A percentile compares a stretch with the other conserved stretches of the same genome.
Evolutionary conservation across 768 basidiomycete genomes (phyloP).

Genomic region (Baorangia bicolor): DNA sequence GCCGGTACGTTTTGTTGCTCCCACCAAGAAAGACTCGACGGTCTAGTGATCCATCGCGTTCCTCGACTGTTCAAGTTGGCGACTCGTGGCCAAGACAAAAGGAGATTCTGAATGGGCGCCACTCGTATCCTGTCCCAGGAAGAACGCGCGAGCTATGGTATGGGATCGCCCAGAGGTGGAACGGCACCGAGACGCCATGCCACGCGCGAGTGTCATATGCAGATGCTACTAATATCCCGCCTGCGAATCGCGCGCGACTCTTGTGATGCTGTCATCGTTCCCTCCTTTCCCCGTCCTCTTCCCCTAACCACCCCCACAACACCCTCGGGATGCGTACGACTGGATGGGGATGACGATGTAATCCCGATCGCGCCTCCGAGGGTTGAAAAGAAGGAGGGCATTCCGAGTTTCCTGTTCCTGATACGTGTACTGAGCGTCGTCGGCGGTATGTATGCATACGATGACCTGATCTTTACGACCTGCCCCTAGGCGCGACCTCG

Average conservation of each 20-base stretch:
- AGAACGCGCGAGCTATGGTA: too few relatives aligned
- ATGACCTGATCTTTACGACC: too few relatives aligned
- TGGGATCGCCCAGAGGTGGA: background rate
- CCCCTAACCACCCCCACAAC: background rate
- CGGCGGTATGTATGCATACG: slow-evolving; percentile 7
- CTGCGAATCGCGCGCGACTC: slow-evolving; percentile 15
- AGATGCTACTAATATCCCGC: background rate
- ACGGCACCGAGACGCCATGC: background rate
- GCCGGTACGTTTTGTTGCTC: background rate
- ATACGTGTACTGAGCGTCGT: slow-evolving; percentile 1
- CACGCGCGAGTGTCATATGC: background rate
- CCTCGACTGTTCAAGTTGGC: too few relatives aligned
- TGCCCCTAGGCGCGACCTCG: background rate
- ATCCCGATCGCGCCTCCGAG: slow-evolving; percentile 1
- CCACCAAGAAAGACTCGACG: background rate
- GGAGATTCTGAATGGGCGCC: background rate
- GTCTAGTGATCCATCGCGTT: background rate
- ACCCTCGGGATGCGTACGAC: background rate
- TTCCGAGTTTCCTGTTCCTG: slow-evolving; percentile 12
- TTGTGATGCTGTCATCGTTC: background rate
- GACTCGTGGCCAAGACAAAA: background rate
- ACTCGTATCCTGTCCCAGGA: too few relatives aligned
- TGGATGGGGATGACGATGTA: background rate
- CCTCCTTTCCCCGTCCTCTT: background rate
- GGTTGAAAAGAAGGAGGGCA: background rate